A percentile compares a stretch with the other conserved stretches of the same genome.
Evolutionary conservation across 495 filamentous ascomycete species (phyloP).

Genomic region (Friedmanniomyces endolithicus): DNA sequence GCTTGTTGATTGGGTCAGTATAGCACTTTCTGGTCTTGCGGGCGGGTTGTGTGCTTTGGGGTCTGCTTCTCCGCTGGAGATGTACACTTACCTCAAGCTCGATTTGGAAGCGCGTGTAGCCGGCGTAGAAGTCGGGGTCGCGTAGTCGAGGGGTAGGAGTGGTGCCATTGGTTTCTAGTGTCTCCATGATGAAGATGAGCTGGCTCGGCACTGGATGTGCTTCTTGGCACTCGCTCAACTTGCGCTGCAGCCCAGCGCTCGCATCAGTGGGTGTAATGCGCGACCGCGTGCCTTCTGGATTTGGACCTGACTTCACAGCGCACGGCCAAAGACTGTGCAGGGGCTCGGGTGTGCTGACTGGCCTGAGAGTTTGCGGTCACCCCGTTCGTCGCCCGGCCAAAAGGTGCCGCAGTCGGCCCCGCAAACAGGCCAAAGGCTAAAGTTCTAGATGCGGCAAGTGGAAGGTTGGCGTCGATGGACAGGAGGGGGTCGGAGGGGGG

Average conservation of each 20-base stretch:
- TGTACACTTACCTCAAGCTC: slow-evolving; percentile 67
- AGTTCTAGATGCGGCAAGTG: neutral
- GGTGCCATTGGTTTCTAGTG: neutral
- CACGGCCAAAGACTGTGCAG: neutral
- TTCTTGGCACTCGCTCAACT: neutral
- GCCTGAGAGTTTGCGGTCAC: too few species aligned
- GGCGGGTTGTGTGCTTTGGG: too few species aligned
- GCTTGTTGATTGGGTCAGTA: too few species aligned
- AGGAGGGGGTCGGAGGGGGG: too few species aligned
- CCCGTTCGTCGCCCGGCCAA: neutral
- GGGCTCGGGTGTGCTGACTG: too few species aligned
- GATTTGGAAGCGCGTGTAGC: slow-evolving; percentile 59
- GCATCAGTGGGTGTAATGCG: neutral
- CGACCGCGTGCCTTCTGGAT: neutral
- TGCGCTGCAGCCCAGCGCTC: neutral
- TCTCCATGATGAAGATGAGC: too few species aligned
- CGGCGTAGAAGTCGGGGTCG: slow-evolving; percentile 44
- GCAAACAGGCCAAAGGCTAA: neutral
- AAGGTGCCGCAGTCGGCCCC: neutral
- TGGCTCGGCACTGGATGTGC: neutral
- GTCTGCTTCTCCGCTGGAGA: too few species aligned
- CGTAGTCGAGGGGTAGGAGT: neutral
- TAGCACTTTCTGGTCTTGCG: too few species aligned
- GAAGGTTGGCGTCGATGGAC: neutral
- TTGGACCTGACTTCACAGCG: neutral